Conservation (phyloP, 2,329 filamentous ascomycete genomes). For the Canariomyces notabilis region DNA sequence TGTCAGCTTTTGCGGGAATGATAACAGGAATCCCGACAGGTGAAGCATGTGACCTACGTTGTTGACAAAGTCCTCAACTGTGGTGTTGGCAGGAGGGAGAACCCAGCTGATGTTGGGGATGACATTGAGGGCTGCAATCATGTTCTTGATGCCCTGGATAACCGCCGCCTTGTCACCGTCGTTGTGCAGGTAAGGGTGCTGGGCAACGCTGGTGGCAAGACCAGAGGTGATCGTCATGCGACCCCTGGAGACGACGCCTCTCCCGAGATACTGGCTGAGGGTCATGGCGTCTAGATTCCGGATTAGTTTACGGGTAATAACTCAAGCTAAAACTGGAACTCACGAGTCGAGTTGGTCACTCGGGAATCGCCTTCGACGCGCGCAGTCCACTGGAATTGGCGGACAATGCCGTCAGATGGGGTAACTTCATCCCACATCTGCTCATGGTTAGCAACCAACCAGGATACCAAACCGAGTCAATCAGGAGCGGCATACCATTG, state of each 20-base stretch:
- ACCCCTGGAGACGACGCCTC: constrained; percentile 57
- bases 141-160: constrained; percentile 57
- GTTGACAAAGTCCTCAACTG: constrained; percentile 52
- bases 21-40: constrained; percentile 9
- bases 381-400: constrained; percentile 59
- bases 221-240: constrained; percentile 54
- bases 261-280: constrained; percentile 59
- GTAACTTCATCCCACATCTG: constrained; percentile 52
- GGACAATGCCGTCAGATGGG: constrained; percentile 53
- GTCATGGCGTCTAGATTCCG: constrained; percentile 40
- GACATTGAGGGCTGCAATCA: constrained; percentile 49
- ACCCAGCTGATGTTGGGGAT: constrained; percentile 53
- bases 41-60: constrained; percentile 36
- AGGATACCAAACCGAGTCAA: neutral
- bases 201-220: constrained; percentile 54
- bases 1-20: constrained; percentile 3
- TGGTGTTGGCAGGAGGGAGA: constrained; percentile 47
- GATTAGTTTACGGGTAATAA: constrained; percentile 9
- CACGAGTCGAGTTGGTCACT: constrained; percentile 25
- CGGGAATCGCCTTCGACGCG: constrained; percentile 29
- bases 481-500: constrained; percentile 34
- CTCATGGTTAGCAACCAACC: constrained; percentile 12
- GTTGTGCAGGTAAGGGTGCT: constrained; percentile 55
- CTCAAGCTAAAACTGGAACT: neutral
- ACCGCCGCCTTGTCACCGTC: constrained; percentile 57